A percentile compares a stretch with the other conserved stretches of the same genome.
These are phyloP conservation scores for Mycena vulgaris DNA, from an alignment of 768 basidiomycete species.

Conservation along the genomic window DNA sequence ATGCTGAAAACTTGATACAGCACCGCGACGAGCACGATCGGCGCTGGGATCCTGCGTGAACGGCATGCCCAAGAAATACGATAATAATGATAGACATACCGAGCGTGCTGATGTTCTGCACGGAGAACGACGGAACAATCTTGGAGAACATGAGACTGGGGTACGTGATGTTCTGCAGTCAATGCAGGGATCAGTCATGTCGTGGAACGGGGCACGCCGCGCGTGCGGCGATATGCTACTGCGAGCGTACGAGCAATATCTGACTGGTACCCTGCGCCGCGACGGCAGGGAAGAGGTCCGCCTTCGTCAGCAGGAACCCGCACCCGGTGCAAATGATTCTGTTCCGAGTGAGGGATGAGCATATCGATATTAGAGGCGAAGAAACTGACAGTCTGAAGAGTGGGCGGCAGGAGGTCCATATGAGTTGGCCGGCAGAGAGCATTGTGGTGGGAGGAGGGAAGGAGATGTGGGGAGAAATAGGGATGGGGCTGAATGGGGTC, in stretches of 20 bases:
- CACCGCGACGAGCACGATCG: slow-evolving; percentile 9
- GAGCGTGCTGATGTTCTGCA: background rate
- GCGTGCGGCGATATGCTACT: background rate
- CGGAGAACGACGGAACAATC: slow-evolving; percentile 14
- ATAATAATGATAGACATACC: background rate
- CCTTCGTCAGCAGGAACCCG: background rate
- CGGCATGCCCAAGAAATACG: too few species aligned
- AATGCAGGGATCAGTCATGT: background rate
- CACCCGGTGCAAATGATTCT: slow-evolving; percentile 22
- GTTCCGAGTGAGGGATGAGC: background rate
- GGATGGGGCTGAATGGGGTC: too few species aligned
- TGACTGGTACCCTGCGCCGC: slow-evolving; percentile 14
- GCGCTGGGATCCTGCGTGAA: too few species aligned
- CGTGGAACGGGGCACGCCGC: too few species aligned
- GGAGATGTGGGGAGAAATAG: background rate
- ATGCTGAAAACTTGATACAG: background rate
- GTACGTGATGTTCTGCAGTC: slow-evolving; percentile 9
- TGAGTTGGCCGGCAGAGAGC: slow-evolving; percentile 8
- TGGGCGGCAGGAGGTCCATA: slow-evolving; percentile 14
- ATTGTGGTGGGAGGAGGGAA: background rate
- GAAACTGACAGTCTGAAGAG: slow-evolving; percentile 7
- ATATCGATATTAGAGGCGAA: background rate
- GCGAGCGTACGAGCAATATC: slow-evolving; percentile 16
- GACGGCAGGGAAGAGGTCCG: slow-evolving; percentile 10
- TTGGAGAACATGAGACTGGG: slow-evolving; percentile 23